phyloP scores from a whole-genome alignment of 2,329 filamentous ascomycete species.

The Hortaea werneckii region DNA sequence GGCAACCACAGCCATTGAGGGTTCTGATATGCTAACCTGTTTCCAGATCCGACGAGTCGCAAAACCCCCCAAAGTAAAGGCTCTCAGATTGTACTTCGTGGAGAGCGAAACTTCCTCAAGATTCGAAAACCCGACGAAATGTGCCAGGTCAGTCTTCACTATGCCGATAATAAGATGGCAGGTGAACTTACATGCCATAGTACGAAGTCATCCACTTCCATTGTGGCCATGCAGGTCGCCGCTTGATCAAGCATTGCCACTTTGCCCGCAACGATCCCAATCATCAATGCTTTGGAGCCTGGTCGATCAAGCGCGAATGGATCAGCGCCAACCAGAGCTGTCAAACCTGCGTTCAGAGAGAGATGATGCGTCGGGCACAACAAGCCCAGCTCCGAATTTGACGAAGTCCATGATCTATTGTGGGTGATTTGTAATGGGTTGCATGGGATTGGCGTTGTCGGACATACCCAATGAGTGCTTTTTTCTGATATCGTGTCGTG shows the following conservation, averaged over 20 bases:
- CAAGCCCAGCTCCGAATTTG: constrained; percentile 13
- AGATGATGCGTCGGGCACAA: constrained; percentile 16
- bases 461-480: constrained; percentile 24
- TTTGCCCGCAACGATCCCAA: constrained; percentile 61
- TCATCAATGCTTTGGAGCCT: constrained; percentile 59
- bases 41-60: no score
- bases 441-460: constrained; percentile 11
- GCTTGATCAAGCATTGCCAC: constrained; percentile 62
- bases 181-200: constrained; percentile 26
- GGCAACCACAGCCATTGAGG: no score
- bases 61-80: no score
- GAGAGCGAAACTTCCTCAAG: no score
- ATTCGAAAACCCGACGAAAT: constrained; percentile 4
- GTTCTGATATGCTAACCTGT: no score
- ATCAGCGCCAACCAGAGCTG: constrained; percentile 49
- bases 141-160: constrained; percentile 16
- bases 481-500: constrained; percentile 2
- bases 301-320: constrained; percentile 50
- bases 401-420: background rate
- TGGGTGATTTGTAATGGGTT: constrained; percentile 1
- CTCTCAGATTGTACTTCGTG: no score
- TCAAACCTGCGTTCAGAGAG: constrained; percentile 26
- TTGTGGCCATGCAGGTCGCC: constrained; percentile 51
- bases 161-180: background rate
- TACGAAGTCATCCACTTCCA: constrained; percentile 58